A percentile compares a stretch with the other conserved stretches of the same genome.
These are phyloP conservation scores for Saussurea involucrata DNA, from an alignment of 129 eudicot genomes.

Conservation along the genomic window DNA sequence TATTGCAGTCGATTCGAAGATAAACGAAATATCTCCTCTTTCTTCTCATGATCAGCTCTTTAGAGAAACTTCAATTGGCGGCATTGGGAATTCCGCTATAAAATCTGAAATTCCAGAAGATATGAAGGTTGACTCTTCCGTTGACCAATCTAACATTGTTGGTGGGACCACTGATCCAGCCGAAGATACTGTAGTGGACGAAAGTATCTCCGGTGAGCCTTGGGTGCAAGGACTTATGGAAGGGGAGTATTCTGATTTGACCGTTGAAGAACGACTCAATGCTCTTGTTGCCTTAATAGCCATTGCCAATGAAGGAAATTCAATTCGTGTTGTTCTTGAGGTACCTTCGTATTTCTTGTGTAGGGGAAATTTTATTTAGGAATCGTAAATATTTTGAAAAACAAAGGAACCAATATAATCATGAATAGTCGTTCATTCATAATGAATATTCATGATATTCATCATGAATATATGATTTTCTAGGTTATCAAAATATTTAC, in stretches of 20 bases:
- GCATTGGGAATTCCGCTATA: conserved; percentile 5
- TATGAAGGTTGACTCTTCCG: conserved; percentile 19
- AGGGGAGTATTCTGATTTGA: conserved; percentile 77
- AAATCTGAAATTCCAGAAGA: conserved; percentile 26
- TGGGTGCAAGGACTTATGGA: conserved; percentile 93
- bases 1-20: conserved; percentile 31
- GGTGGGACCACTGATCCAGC: conserved; percentile 27
- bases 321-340: conserved; percentile 71
- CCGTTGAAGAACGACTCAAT: conserved; percentile 79
- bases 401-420: not conserved
- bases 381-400: not conserved
- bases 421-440: not conserved
- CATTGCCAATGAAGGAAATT: conserved; percentile 85
- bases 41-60: conserved; percentile 14
- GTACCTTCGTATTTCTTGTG: conserved; percentile 29
- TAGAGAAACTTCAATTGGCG: conserved; percentile 12
- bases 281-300: conserved; percentile 80
- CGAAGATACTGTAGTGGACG: conserved; percentile 57
- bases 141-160: conserved; percentile 25
- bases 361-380: not conserved
- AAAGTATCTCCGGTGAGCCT: conserved; percentile 54
- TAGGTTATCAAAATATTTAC: too few relatives aligned
- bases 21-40: conserved; percentile 24
- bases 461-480: not conserved
- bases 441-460: not conserved